Percentiles rank a stretch among this genome's conserved stretches.
These are phyloP conservation scores for Cryptomeria japonica DNA, from an alignment of 75 land plant genomes.

Conservation along the genomic window DNA sequence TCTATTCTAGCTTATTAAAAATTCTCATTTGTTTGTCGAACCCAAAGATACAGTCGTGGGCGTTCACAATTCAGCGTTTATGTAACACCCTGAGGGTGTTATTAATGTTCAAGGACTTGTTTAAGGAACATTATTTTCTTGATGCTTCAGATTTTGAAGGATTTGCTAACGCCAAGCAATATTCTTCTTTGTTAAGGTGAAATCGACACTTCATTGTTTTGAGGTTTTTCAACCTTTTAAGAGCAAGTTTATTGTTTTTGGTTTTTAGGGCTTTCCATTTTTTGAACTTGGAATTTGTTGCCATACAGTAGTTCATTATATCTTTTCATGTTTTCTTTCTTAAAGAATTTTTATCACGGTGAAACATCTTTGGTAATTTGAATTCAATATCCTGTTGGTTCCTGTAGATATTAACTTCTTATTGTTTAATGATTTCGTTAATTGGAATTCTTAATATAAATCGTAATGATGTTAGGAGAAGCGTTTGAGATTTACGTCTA, in stretches of 20 bases:
- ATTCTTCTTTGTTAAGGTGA: background rate
- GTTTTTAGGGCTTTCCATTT: background rate
- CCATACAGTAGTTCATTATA: background rate
- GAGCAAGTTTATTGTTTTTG: background rate
- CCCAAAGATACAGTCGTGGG: background rate
- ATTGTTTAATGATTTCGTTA: background rate
- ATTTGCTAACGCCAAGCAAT: background rate
- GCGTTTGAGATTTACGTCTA: background rate
- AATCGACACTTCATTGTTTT: background rate
- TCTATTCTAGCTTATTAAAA: background rate
- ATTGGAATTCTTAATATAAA: background rate
- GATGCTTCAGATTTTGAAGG: background rate
- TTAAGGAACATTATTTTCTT: background rate
- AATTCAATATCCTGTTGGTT: background rate
- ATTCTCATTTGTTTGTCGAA: background rate
- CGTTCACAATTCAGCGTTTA: background rate
- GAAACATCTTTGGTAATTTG: background rate
- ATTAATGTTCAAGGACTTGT: background rate
- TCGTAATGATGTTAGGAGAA: background rate
- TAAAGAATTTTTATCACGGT: background rate
- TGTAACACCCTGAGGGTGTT: background rate
- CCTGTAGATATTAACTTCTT: background rate
- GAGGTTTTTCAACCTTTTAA: background rate
- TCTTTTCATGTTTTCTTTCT: background rate
- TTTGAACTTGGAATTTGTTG: background rate